phyloP scores from a whole-genome alignment of 2,329 filamentous ascomycete genomes.

The Eutypella sp. region DNA sequence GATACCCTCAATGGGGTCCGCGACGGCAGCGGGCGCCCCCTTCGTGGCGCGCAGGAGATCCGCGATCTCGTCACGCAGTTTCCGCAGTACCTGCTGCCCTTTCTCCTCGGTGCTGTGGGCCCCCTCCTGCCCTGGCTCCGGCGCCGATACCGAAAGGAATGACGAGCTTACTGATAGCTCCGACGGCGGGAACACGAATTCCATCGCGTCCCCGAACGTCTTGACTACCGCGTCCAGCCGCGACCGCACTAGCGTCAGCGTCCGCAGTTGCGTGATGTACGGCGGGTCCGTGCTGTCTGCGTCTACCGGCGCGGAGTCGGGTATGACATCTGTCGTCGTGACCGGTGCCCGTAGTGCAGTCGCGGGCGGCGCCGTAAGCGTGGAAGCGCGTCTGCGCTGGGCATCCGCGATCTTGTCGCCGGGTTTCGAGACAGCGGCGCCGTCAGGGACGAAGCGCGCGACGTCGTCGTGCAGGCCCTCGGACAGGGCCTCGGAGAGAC shows the following conservation, averaged over 20 bases:
- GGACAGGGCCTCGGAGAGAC: slow-evolving; percentile 72
- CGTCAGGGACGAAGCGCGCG: slow-evolving; percentile 61
- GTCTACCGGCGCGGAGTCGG: slow-evolving; percentile 11
- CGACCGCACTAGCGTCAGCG: slow-evolving; percentile 72
- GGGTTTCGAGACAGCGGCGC: slow-evolving; percentile 32
- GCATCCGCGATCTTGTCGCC: slow-evolving; percentile 15
- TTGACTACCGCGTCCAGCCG: slow-evolving; percentile 88
- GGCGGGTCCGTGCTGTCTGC: slow-evolving; percentile 38
- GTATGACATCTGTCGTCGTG: too few relatives aligned
- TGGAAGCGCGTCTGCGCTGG: slow-evolving; percentile 18
- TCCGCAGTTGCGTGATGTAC: slow-evolving; percentile 75
- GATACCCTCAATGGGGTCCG: slow-evolving; percentile 62
- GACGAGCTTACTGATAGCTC: slow-evolving; percentile 79
- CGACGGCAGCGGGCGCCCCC: too few relatives aligned
- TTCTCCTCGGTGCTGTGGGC: slow-evolving; percentile 75
- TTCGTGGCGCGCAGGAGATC: slow-evolving; percentile 55
- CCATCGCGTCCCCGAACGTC: slow-evolving; percentile 91
- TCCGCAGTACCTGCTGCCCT: slow-evolving; percentile 72
- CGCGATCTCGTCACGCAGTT: slow-evolving; percentile 66
- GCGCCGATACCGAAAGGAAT: slow-evolving; percentile 85
- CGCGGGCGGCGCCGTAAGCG: slow-evolving; percentile 11
- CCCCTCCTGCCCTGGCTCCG: slow-evolving; percentile 60
- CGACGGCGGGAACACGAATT: slow-evolving; percentile 86
- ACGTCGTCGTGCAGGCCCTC: slow-evolving; percentile 70
- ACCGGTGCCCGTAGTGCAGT: too few relatives aligned